Base-by-base conservation (phyloP, 495 filamentous ascomycete genomes). In the Lineolata rhizophorae region DNA sequence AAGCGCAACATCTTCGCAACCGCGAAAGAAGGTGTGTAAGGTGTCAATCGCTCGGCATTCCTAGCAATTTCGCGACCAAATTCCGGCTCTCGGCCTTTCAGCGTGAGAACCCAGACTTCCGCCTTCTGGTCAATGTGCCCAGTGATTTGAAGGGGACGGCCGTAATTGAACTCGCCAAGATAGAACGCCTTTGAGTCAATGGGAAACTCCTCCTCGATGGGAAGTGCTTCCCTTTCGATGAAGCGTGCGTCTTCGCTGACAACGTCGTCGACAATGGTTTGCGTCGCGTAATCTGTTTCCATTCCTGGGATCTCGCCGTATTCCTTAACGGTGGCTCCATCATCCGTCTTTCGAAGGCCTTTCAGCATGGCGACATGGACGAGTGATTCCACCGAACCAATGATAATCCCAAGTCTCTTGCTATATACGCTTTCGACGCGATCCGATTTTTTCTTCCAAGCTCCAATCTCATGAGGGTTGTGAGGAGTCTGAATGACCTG, bases 161-260 rank as follows among this genome's bases (percentile, higher is more conserved):
- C 90, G 43, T 91, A 94, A 44, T 79, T 79, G 55, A 72, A 85
- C 2, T 94, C 90, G 26, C 90, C 90, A n/a, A 99, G 55, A 58
- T 92, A 99, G 58, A 99, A 95, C 1, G 76, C 83, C 25, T 68
- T 63, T 10, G 78, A 71, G 31, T 68, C 71, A 32, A 69, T 50
- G 0, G 90, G 84, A 45, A 95, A 94, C 39, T 99, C 90, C 50
- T 94, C 70, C 46, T 84, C 77, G 25, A 99, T 70, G 2, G 83
- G 74, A 5, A 87, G 39, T 14, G 90, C 83, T 20, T 65, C 72
- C 39, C 70, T 70, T 56, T 99, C 90, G 27, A 95, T 62, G 53
- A 95, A 95, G 18, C 90, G 73, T 43, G 76, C 72, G 46, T 99
- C 90, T 38, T 87, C 77, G 53, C 81, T 91, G 42, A 81, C 50